These are phyloP conservation scores for Hondaea fermentalgiana DNA, from an alignment of 108 stramenopile species.

Conservation along the genomic window DNA sequence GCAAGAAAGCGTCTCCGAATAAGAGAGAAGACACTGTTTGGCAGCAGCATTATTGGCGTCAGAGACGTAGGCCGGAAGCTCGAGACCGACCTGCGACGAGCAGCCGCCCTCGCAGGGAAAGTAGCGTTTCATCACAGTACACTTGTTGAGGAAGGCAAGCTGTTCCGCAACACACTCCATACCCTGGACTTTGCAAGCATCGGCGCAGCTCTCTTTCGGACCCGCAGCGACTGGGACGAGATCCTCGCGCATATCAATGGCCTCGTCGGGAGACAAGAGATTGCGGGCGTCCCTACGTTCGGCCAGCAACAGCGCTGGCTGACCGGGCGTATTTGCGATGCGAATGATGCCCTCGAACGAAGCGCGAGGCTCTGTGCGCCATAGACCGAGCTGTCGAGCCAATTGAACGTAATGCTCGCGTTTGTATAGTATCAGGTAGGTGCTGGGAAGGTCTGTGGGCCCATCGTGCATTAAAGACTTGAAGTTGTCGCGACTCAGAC, in stretches of 20 bases:
- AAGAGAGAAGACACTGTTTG: neutral
- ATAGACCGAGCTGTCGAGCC: neutral
- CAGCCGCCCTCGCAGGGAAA: slow-evolving; percentile 9
- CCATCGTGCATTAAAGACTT: neutral
- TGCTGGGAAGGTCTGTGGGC: neutral
- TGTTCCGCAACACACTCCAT: neutral
- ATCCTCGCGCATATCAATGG: neutral
- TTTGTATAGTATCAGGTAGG: neutral
- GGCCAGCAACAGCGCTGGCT: neutral
- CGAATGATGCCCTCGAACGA: neutral
- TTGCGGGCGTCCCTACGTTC: neutral
- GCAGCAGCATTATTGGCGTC: neutral
- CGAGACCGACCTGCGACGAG: neutral
- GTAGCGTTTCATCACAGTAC: neutral
- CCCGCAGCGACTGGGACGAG: neutral
- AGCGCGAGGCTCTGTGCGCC: neutral
- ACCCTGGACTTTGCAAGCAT: neutral
- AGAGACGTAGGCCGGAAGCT: neutral
- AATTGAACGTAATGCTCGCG: neutral
- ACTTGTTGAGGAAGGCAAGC: neutral
- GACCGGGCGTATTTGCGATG: neutral
- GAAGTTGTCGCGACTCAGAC: neutral
- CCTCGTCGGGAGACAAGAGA: neutral
- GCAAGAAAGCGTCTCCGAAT: neutral
- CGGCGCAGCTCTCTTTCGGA: neutral